A percentile compares a stretch with the other conserved stretches of the same genome.
phyloP scores from a whole-genome alignment of 306 rosid genomes.

The Prosopis cineraria region DNA sequence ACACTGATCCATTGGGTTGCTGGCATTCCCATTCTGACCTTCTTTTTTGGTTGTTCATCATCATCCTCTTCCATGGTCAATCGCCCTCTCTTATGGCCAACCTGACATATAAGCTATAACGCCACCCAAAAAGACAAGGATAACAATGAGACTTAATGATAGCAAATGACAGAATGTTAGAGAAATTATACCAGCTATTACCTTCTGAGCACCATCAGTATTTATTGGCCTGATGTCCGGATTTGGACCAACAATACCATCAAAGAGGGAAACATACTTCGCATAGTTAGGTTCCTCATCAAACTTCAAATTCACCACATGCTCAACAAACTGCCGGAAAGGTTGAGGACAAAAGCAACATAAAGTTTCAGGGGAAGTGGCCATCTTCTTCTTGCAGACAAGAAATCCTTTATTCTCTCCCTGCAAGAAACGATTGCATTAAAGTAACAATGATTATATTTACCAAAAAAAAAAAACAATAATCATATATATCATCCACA shows the following conservation, averaged over 20 bases:
- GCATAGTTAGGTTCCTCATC: constrained; percentile 80
- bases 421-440: constrained; percentile 40
- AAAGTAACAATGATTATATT: neutral
- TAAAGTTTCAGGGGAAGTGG: constrained; percentile 66
- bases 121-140: neutral
- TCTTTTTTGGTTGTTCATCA: constrained; percentile 74
- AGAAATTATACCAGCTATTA: no score
- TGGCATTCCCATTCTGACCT: constrained; percentile 69
- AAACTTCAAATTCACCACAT: constrained; percentile 74
- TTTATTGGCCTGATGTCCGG: constrained; percentile 72
- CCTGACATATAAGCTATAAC: constrained; percentile 51
- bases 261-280: constrained; percentile 67
- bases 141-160: constrained; percentile 16
- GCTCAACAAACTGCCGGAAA: constrained; percentile 63
- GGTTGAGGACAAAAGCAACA: constrained; percentile 68
- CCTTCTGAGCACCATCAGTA: constrained; percentile 81
- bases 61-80: constrained; percentile 61
- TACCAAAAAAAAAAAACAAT: no score
- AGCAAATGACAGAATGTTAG: no score
- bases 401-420: constrained; percentile 82
- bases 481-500: neutral
- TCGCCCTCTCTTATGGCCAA: constrained; percentile 70
- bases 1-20: constrained; percentile 79
- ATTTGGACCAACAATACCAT: constrained; percentile 68
- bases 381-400: constrained; percentile 84